A percentile compares a stretch with the other conserved stretches of the same genome.
Conservation (phyloP, 805 yeast species). For the Ogataea pilisensis region DNA sequence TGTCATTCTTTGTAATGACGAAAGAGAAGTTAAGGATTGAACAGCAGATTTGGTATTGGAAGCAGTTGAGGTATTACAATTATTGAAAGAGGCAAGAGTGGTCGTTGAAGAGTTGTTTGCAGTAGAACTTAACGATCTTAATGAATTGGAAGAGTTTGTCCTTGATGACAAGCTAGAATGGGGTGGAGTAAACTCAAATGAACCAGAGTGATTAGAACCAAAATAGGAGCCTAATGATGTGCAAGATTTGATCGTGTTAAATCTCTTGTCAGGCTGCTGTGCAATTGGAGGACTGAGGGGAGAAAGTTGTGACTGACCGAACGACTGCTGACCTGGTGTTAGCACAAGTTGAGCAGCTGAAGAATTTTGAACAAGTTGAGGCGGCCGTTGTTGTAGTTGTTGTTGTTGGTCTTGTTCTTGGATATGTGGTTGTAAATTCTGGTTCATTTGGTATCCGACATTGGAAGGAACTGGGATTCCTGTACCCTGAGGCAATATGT, state of each 20-base stretch:
- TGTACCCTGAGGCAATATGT: slow-evolving; percentile 24
- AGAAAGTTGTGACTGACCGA: slow-evolving; percentile 1
- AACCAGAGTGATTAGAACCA: slow-evolving; percentile 2
- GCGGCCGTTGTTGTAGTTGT: slow-evolving; percentile 14
- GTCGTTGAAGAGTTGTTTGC: slow-evolving; percentile 27
- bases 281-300: slow-evolving; percentile 15
- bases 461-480: slow-evolving; percentile 17
- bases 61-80: too few species aligned
- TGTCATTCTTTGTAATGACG: slow-evolving; percentile 61
- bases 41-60: slow-evolving; percentile 6
- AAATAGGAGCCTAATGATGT: slow-evolving; percentile 19
- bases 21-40: slow-evolving; percentile 30
- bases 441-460: slow-evolving; percentile 12
- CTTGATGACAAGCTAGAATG: slow-evolving; percentile 28
- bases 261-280: slow-evolving; percentile 6
- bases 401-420: slow-evolving; percentile 9
- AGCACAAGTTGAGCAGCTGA: slow-evolving; percentile 5
- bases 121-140: slow-evolving; percentile 28
- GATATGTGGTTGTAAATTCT: slow-evolving; percentile 8
- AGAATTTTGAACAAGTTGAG: slow-evolving; percentile 1
- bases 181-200: slow-evolving; percentile 25
- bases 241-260: slow-evolving; percentile 22
- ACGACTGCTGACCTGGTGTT: slow-evolving; percentile 3
- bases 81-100: slow-evolving; percentile 17
- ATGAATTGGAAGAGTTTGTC: slow-evolving; percentile 30